Evolutionary conservation across 176 grass and related monocot species (phyloP), one percentile per base, ranked within the genome.

Genomic region (Thinopyrum elongatum): DNA sequence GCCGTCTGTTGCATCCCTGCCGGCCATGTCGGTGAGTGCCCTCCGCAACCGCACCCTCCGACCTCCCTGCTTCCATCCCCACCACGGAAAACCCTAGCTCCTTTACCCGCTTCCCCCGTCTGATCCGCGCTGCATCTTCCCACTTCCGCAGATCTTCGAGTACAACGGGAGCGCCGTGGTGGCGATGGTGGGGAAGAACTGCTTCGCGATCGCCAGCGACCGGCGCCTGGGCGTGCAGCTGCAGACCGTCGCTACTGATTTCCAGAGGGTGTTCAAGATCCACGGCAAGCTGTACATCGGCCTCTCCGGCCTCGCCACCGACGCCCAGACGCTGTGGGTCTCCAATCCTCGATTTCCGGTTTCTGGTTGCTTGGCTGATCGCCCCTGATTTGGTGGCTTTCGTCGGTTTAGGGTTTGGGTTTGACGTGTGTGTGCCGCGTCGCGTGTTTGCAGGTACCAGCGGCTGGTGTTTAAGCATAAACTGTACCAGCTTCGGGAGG

Each of bases 141-240:
- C 2, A n/a, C 58, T 44, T 3, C 27, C 65, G 42, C 70, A 97
- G 95, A 97, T 93, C 84, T 97, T 97, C 86, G 94, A 97, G 86
- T 97, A 97, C 92, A 97, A 97, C 73, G 94, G 94, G 63, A 94
- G 92, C 85, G 94, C 94, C 83, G 69, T 97, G 76, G 94, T 94
- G 58, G 94, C 92, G 31, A 97, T 97, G 94, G 92, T 97, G 62
- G 94, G 94, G 10, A 90, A 88, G 92, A 94, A 97, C 82, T 97
- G 94, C 82, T 97, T 97, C 88, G 94, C 94, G 34, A 97, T 97
- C 80, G 92, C 94, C 34, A 97, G 94, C 80, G 94, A 97, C 74
- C 89, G 92, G n/a, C 89, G 94, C 46, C 86, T 97, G 21, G 92
- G 92, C 34, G 94, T 97, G 31, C 92, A 97, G 87, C 92, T 94